phyloP scores from a whole-genome alignment of 495 filamentous ascomycete species.

The Halenospora varia region DNA sequence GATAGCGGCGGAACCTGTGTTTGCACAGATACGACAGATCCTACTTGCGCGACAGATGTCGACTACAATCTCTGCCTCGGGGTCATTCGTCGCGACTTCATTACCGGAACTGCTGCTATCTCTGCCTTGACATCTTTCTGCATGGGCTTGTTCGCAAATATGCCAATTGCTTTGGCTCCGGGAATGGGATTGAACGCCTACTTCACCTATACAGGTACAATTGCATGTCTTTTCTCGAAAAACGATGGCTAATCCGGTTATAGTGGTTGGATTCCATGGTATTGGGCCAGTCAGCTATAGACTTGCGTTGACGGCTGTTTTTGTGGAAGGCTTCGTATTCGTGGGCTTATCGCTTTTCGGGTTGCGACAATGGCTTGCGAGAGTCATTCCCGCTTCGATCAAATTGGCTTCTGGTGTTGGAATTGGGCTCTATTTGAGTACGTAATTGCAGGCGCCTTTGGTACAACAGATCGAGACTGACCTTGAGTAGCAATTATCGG shows the following conservation, averaged over 20 bases:
- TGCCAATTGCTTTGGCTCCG: slow-evolving; percentile 72
- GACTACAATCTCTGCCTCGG: slow-evolving; percentile 61
- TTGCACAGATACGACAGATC: slow-evolving; percentile 46
- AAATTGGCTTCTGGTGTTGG: slow-evolving; percentile 81
- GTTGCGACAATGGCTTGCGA: slow-evolving; percentile 78
- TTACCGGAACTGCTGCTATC: slow-evolving; percentile 79
- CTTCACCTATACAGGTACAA: slow-evolving; percentile 75
- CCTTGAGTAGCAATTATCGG: slow-evolving; percentile 67
- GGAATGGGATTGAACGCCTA: slow-evolving; percentile 88
- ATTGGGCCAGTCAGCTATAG: slow-evolving; percentile 60
- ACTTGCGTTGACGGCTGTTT: slow-evolving; percentile 73
- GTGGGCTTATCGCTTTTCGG: slow-evolving; percentile 64
- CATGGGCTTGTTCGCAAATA: slow-evolving; percentile 67
- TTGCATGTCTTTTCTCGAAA: too few species aligned
- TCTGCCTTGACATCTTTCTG: slow-evolving; percentile 64
- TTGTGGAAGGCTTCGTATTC: slow-evolving; percentile 78
- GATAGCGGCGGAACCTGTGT: slow-evolving; percentile 65
- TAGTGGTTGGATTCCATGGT: slow-evolving; percentile 77
- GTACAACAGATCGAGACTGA: slow-evolving; percentile 67
- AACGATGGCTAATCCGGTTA: too few species aligned
- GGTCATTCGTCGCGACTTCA: slow-evolving; percentile 67
- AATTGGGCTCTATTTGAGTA: slow-evolving; percentile 74
- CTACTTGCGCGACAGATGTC: slow-evolving; percentile 49
- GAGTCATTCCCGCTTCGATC: slow-evolving; percentile 70
- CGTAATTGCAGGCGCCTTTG: too few species aligned